Conservation (phyloP, 2,329 filamentous ascomycete genomes). For the Exophiala sideris region DNA sequence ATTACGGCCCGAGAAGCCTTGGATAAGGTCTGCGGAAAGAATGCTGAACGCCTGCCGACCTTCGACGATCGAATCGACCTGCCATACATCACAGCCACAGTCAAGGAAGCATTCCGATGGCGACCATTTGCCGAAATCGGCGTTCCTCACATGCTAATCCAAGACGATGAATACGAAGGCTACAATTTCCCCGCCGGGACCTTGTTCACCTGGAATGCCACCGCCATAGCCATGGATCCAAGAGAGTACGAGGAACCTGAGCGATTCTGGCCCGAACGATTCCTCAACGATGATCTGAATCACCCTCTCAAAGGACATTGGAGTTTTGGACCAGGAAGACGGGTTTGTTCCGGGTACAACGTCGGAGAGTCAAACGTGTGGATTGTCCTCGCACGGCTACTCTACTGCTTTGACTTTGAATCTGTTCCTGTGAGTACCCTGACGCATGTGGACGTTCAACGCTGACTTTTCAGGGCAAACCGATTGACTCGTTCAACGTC, state of each 20-base stretch:
- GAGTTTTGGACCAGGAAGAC: slow-evolving; percentile 23
- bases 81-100: slow-evolving; percentile 35
- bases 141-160: slow-evolving; percentile 33
- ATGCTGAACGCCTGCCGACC: slow-evolving; percentile 31
- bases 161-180: slow-evolving; percentile 37
- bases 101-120: slow-evolving; percentile 37
- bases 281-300: slow-evolving; percentile 26
- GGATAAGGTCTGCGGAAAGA: slow-evolving; percentile 36
- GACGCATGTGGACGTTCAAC: neutral
- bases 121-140: slow-evolving; percentile 38
- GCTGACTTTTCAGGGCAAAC: slow-evolving; percentile 13
- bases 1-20: slow-evolving; percentile 43
- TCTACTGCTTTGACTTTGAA: slow-evolving; percentile 26
- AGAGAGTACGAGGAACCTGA: slow-evolving; percentile 23
- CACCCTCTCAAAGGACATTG: slow-evolving; percentile 32
- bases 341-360: slow-evolving; percentile 22
- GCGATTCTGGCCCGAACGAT: slow-evolving; percentile 26
- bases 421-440: slow-evolving; percentile 11
- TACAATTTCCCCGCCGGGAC: slow-evolving; percentile 51
- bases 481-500: slow-evolving; percentile 13
- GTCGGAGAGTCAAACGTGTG: slow-evolving; percentile 23
- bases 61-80: slow-evolving; percentile 33
- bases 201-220: slow-evolving; percentile 45
- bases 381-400: slow-evolving; percentile 17
- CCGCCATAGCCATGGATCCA: slow-evolving; percentile 43